These are phyloP conservation scores for Cetradonia linearis DNA, from an alignment of 495 filamentous ascomycete genomes.

Conservation along the genomic window DNA sequence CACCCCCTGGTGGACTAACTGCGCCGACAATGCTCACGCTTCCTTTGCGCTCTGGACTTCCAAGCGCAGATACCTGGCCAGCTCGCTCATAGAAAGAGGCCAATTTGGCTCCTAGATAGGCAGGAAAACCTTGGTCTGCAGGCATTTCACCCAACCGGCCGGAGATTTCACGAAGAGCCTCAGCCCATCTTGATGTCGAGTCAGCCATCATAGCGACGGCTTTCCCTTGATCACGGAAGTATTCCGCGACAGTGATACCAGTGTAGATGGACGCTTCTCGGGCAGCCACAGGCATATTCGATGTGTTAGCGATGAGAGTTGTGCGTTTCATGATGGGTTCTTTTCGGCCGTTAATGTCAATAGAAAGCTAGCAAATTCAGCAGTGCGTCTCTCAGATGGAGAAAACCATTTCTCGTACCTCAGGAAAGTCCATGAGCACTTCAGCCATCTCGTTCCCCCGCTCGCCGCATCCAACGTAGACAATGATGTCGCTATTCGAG, in stretches of 20 bases:
- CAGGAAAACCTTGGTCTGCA: slow-evolving; percentile 98
- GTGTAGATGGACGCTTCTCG: slow-evolving; percentile 99
- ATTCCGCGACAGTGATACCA: slow-evolving; percentile 94
- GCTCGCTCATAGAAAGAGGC: slow-evolving; percentile 99
- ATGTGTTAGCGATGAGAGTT: slow-evolving; percentile 95
- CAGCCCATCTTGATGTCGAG: slow-evolving; percentile 96
- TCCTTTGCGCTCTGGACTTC: slow-evolving; percentile 76
- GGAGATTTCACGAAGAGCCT: slow-evolving; percentile 96
- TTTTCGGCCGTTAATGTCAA: slow-evolving; percentile 80
- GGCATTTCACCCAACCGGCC: slow-evolving; percentile 99
- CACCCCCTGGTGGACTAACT: slow-evolving; percentile 93
- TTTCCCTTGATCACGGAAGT: slow-evolving; percentile 97
- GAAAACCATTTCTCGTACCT: slow-evolving; percentile 24
- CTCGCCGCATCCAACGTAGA: slow-evolving; percentile 97
- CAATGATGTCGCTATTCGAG: slow-evolving; percentile 97
- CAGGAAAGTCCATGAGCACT: slow-evolving; percentile 99
- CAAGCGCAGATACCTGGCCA: slow-evolving; percentile 72
- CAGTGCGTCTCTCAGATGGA: neutral
- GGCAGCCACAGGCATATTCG: slow-evolving; percentile 98
- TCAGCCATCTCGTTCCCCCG: slow-evolving; percentile 99
- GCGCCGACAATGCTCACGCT: slow-evolving; percentile 97
- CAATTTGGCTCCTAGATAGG: slow-evolving; percentile 91
- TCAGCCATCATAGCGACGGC: slow-evolving; percentile 99
- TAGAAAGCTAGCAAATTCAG: slow-evolving; percentile 53
- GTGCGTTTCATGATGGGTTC: slow-evolving; percentile 99